A percentile compares a stretch with the other conserved stretches of the same genome.
Evolutionary conservation across 202 grass and related monocot genomes (phyloP).

Genomic region (Schoenoplectus tabernaemontani): DNA sequence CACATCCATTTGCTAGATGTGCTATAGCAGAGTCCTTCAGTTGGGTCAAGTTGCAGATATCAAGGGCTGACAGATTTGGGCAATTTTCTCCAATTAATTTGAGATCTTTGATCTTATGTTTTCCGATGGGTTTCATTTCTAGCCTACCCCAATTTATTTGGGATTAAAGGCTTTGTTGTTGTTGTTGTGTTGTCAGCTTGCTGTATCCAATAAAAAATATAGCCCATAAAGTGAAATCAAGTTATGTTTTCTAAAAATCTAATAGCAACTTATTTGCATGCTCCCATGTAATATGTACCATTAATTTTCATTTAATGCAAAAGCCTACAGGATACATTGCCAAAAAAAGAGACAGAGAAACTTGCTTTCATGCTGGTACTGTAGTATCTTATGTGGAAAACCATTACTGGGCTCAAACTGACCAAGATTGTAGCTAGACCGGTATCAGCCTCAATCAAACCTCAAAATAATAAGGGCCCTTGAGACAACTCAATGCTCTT

Average conservation of each 20-base stretch:
- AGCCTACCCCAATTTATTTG: no score
- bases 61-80: constrained; percentile 40
- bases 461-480: no score
- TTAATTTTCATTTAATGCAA: neutral
- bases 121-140: no score
- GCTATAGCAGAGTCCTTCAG: constrained; percentile 57
- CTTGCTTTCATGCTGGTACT: neutral
- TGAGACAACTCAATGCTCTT: neutral
- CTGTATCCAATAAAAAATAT: constrained; percentile 30
- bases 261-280: neutral
- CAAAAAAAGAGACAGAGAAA: no score
- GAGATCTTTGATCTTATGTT: no score
- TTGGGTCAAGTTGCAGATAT: constrained; percentile 66
- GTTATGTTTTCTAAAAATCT: neutral
- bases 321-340: no score
- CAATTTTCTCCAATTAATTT: constrained; percentile 66
- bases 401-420: neutral
- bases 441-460: no score
- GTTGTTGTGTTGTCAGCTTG: constrained; percentile 61
- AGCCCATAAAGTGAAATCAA: neutral
- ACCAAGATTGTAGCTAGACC: no score
- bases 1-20: constrained; percentile 70
- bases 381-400: neutral
- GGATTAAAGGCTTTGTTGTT: no score
- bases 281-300: neutral